These are phyloP conservation scores for Rhizopogon vinicolor DNA, from an alignment of 768 basidiomycete species.

Conservation along the genomic window DNA sequence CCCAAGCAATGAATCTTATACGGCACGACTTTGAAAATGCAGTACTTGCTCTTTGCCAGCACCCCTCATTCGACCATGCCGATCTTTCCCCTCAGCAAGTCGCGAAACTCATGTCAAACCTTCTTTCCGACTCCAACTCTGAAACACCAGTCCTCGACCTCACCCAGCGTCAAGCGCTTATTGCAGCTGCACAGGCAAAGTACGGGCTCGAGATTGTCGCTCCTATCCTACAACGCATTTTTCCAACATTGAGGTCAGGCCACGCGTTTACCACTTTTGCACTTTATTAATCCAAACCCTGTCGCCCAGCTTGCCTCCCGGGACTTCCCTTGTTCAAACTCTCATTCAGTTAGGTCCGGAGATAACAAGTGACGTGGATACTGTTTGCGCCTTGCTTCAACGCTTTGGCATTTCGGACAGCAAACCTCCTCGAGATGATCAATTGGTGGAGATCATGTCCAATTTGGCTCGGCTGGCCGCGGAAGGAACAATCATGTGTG, in stretches of 20 bases:
- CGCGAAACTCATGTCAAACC: conserved; percentile 74
- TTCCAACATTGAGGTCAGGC: conserved; percentile 68
- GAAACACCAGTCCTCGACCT: conserved; percentile 72
- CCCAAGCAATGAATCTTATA: conserved; percentile 61
- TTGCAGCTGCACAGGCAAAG: conserved; percentile 72
- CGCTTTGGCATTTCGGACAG: conserved; percentile 74
- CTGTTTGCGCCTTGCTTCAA: conserved; percentile 60
- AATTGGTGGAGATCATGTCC: conserved; percentile 69
- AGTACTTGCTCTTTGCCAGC: conserved; percentile 68
- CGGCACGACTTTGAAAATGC: conserved; percentile 80
- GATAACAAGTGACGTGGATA: conserved; percentile 69
- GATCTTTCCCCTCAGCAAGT: conserved; percentile 73
- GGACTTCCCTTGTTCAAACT: conserved; percentile 68
- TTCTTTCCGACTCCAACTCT: conserved; percentile 64
- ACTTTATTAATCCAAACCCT: conserved; percentile 9
- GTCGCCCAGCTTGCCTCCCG: conserved; percentile 52
- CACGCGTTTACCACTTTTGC: conserved; percentile 8
- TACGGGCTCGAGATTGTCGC: conserved; percentile 73
- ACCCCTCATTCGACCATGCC: conserved; percentile 77
- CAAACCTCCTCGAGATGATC: conserved; percentile 65
- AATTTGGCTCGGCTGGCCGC: conserved; percentile 62
- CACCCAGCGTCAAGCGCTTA: conserved; percentile 69
- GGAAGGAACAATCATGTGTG: conserved; percentile 70
- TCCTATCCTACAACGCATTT: conserved; percentile 70
- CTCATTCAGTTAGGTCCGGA: conserved; percentile 78